Conservation (phyloP, 1,139 yeast genomes). For the Hansenula sp. region DNA sequence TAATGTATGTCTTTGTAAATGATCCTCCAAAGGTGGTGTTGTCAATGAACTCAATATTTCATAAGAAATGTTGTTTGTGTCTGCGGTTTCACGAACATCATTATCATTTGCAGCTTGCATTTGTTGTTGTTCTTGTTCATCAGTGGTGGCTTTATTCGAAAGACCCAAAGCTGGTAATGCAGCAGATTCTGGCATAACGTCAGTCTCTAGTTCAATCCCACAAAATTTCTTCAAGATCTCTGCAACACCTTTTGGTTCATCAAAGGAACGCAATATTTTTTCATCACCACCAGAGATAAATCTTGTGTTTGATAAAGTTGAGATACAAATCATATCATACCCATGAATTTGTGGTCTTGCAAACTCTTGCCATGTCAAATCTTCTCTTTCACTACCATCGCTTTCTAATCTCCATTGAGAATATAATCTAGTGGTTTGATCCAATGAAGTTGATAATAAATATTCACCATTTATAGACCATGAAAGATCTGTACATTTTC, state of each 20-base stretch:
- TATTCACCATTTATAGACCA: conserved; percentile 75
- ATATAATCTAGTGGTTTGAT: conserved; percentile 87
- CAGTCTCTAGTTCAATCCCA: conserved; percentile 32
- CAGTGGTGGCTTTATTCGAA: conserved; percentile 80
- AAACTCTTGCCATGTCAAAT: conserved; percentile 74
- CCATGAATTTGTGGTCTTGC: conserved; percentile 99
- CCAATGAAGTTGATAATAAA: conserved; percentile 72
- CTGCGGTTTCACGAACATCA: conserved; percentile 35
- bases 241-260: conserved; percentile 80
- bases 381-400: conserved; percentile 25
- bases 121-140: conserved; percentile 36
- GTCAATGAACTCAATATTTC: conserved; percentile 42
- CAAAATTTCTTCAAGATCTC: conserved; percentile 53
- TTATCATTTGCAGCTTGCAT: conserved; percentile 33
- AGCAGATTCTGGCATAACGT: conserved; percentile 59
- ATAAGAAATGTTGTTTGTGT: conserved; percentile 34
- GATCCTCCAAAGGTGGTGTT: conserved; percentile 81
- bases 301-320: conserved; percentile 51
- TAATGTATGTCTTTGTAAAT: conserved; percentile 82
- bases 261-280: conserved; percentile 84
- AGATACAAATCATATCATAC: conserved; percentile 89
- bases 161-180: conserved; percentile 90
- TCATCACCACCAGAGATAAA: conserved; percentile 97
- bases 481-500: conserved; percentile 69
- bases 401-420: conserved; percentile 50